Evolutionary conservation across 441 rosid genomes (phyloP).

Genomic region (Adansonia madagascariensis): DNA sequence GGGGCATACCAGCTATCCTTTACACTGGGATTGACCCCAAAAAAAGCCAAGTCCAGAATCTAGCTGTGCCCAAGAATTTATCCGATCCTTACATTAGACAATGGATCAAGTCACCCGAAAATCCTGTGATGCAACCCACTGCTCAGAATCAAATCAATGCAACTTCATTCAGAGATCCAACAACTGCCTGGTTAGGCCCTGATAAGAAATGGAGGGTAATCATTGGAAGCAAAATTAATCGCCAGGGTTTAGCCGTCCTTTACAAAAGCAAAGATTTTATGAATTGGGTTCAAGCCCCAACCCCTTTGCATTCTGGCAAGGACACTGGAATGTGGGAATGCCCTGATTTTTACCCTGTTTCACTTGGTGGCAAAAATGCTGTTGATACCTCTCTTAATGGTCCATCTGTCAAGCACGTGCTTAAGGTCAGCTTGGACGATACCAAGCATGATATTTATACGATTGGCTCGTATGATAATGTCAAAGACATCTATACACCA

Average conservation of each 20-base stretch:
- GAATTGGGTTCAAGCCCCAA: constrained; percentile 48
- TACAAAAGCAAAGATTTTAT: constrained; percentile 66
- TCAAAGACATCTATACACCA: constrained; percentile 52
- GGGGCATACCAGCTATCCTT: constrained; percentile 59
- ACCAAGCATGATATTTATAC: constrained; percentile 64
- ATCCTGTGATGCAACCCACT: constrained; percentile 69
- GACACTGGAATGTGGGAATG: constrained; percentile 95
- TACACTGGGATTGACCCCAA: constrained; percentile 65
- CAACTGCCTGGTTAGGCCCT: constrained; percentile 76
- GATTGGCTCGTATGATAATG: constrained; percentile 53
- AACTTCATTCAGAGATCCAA: constrained; percentile 78
- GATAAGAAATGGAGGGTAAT: constrained; percentile 65
- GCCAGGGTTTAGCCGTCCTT: constrained; percentile 53
- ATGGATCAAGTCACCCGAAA: constrained; percentile 60
- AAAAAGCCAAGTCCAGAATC: constrained; percentile 64
- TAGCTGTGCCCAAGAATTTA: constrained; percentile 58
- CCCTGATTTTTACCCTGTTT: constrained; percentile 73
- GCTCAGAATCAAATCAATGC: constrained; percentile 51
- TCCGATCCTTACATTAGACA: constrained; percentile 62
- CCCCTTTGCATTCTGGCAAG: constrained; percentile 57
- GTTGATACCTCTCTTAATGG: constrained; percentile 47
- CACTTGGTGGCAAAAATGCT: constrained; percentile 29
- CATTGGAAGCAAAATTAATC: constrained; percentile 58
- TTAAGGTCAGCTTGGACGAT: constrained; percentile 69
- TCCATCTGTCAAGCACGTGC: constrained; percentile 49